Evolutionary conservation across 805 yeast genomes (phyloP).

Genomic region (Schwanniomyces occidentalis): DNA sequence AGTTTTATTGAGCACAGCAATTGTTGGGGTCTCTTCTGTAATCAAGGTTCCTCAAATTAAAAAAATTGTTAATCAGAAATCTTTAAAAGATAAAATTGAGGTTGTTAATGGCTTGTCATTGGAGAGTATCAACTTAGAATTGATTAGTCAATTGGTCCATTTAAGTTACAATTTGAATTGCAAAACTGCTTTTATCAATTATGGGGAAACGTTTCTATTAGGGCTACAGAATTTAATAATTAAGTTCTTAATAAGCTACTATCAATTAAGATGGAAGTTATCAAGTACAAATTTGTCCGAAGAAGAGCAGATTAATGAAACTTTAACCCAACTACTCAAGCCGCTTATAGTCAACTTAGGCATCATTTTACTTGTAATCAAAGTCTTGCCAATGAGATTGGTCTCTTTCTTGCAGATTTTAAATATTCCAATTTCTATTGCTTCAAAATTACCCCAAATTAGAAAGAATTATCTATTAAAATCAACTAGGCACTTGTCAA

Average conservation of each 20-base stretch:
- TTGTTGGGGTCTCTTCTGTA: slow-evolving; percentile 39
- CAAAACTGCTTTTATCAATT: slow-evolving; percentile 34
- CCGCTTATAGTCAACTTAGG: slow-evolving; percentile 31
- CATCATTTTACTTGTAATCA: slow-evolving; percentile 26
- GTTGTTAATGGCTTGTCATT: slow-evolving; percentile 41
- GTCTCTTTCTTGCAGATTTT: slow-evolving; percentile 33
- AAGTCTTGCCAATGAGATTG: slow-evolving; percentile 29
- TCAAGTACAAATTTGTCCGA: slow-evolving; percentile 15
- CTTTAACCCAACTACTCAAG: slow-evolving; percentile 18
- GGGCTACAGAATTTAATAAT: slow-evolving; percentile 41
- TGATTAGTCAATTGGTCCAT: slow-evolving; percentile 37
- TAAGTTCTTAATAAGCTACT: slow-evolving; percentile 36
- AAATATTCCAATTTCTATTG: slow-evolving; percentile 38
- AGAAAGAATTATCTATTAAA: slow-evolving; percentile 30
- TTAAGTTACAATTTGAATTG: slow-evolving; percentile 38
- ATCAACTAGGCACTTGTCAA: slow-evolving; percentile 39
- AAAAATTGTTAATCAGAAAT: slow-evolving; percentile 30
- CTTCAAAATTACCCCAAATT: slow-evolving; percentile 43
- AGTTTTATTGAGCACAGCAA: slow-evolving; percentile 29
- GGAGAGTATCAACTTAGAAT: slow-evolving; percentile 37
- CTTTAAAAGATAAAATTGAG: slow-evolving; percentile 21
- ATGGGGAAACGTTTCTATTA: slow-evolving; percentile 41
- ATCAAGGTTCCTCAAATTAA: slow-evolving; percentile 42
- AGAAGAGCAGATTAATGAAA: slow-evolving; percentile 14
- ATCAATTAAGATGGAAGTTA: slow-evolving; percentile 23